Percentiles rank a stretch among this genome's conserved stretches.
Evolutionary conservation across 2,329 filamentous ascomycete species (phyloP).

Genomic region (Aspergillus neotritici): DNA sequence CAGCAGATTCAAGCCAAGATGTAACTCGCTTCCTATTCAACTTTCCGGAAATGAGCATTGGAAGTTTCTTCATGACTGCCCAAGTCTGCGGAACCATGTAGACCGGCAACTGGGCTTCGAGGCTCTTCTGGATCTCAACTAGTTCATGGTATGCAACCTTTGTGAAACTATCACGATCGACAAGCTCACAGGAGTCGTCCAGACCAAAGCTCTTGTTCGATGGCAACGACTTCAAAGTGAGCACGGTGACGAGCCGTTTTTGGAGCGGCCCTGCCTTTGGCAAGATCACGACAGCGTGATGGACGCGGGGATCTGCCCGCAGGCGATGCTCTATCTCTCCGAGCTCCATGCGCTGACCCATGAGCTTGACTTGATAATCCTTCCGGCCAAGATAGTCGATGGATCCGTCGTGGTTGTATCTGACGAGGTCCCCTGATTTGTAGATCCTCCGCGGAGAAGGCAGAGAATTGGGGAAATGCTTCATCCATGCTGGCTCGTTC

Average conservation of each 20-base stretch:
- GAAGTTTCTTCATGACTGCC: conserved; percentile 37
- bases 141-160: conserved; percentile 24
- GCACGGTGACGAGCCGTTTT: conserved; percentile 42
- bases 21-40: conserved; percentile 37
- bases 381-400: conserved; percentile 45
- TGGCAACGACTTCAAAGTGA: conserved; percentile 31
- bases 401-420: conserved; percentile 17
- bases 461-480: conserved; percentile 4
- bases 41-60: conserved; percentile 34
- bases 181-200: conserved; percentile 29
- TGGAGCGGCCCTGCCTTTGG: conserved; percentile 40
- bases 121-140: conserved; percentile 31
- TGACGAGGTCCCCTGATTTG: conserved; percentile 24
- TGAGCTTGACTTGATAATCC: conserved; percentile 61
- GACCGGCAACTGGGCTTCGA: conserved; percentile 40
- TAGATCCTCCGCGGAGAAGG: conserved; percentile 18
- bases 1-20: conserved; percentile 42
- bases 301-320: conserved; percentile 27
- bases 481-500: conserved; percentile 22
- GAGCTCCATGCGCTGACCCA: conserved; percentile 61
- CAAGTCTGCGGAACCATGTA: conserved; percentile 43
- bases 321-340: conserved; percentile 43
- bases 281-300: conserved; percentile 40
- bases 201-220: conserved; percentile 22
- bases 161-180: conserved; percentile 20